These are phyloP conservation scores for Nicotiana benthamiana DNA, from an alignment of 257 asterid genomes.

Conservation along the genomic window DNA sequence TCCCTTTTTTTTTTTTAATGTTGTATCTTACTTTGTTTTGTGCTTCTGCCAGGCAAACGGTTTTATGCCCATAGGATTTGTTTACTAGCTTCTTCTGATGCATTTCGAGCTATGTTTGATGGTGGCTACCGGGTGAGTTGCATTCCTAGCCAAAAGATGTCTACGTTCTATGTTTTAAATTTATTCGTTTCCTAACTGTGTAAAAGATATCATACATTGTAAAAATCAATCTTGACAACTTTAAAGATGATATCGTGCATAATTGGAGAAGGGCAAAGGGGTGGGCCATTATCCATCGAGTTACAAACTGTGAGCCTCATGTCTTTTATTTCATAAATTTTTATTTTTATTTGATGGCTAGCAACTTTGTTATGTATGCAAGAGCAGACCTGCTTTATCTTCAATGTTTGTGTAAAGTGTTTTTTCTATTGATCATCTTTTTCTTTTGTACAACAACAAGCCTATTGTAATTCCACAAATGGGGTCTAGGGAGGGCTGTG, in stretches of 20 bases:
- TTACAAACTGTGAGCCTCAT: neutral
- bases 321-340: neutral
- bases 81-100: constrained; percentile 95
- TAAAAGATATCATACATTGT: neutral
- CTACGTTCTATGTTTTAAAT: neutral
- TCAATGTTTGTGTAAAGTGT: neutral
- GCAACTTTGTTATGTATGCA: neutral
- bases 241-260: neutral
- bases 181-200: neutral
- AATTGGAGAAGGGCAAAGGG: neutral
- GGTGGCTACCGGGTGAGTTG: constrained; percentile 93
- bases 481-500: no score
- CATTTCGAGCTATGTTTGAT: constrained; percentile 98
- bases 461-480: no score
- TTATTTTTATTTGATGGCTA: neutral
- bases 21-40: neutral
- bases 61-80: constrained; percentile 97
- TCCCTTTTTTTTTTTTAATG: neutral
- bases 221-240: neutral
- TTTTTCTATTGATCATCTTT: neutral
- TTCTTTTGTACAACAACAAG: neutral
- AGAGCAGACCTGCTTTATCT: neutral
- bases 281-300: neutral
- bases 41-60: constrained; percentile 38
- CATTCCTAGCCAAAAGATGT: neutral